Evolutionary conservation across 2,329 filamentous ascomycete species (phyloP), one percentile per base, ranked within the genome.

Genomic region (Dactylellina parvicollis): DNA sequence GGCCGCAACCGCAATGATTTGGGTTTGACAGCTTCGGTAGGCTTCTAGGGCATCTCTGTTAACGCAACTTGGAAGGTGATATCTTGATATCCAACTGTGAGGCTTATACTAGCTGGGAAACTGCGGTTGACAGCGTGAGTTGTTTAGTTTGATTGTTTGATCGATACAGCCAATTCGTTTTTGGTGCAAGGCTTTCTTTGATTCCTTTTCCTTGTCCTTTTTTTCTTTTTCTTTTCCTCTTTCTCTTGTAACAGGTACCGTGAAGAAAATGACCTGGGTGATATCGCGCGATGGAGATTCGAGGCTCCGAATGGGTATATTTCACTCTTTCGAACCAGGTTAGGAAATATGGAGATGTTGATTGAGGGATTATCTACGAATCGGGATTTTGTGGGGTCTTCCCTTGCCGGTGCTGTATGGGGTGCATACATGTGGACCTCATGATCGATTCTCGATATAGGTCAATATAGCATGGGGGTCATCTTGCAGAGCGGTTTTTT

Each of bases 311-410:
- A 12, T 8, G 28, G n/a, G n/a, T n/a, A n/a, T n/a, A 8, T 38
- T 54, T 34, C 38, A 36, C 18, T 18, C 26, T 16, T 18, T 32
- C 30, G 28, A 34, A 28, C 50, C 40, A 24, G 61, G 49, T 56
- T 26, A 55, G 26, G 36, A 26, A 30, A 5, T 26, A 24, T 40
- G 9, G 36, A 55, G 22, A 46, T 47, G 34, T 20, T 44, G 24
- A 10, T 20, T 52, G 62, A 67, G 62, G 62, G 62, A 67, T 67
- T 56, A 67, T 67, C 56, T 30, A 38, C 26, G 34, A 47, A 57
- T 49, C 50, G 52, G 40, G 61, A 30, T 36, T 47, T 49, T 66
- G 62, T 67, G 62, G 62, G 50, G 61, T 60, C 22, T 38, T 38
- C 54, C 18, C 18, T 28, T 10, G 5, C 16, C 4, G 5, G 5